Percentiles rank a stretch among this genome's conserved stretches.
Conservation (phyloP, 371 early-diverging fungal genomes). For the Phascolomyces articulosus region DNA sequence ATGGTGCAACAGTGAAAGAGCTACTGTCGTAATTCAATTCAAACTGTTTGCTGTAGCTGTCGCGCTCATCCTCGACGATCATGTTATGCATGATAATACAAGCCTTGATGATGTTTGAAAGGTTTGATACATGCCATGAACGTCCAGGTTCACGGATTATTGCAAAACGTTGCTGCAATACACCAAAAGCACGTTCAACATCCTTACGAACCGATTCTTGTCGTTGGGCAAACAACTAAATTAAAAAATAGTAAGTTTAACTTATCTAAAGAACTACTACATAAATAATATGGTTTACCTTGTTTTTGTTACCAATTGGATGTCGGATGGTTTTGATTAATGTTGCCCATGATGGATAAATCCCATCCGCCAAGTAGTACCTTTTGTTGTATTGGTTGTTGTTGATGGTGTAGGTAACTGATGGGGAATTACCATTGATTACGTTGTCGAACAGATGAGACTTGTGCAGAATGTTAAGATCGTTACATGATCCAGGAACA, state of each 20-base stretch:
- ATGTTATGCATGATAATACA: conserved; percentile 2
- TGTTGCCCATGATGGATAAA: neutral
- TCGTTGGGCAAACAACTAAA: neutral
- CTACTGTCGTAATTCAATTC: neutral
- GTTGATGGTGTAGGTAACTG: too few relatives aligned
- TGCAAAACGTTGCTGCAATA: neutral
- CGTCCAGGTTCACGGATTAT: neutral
- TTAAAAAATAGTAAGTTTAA: neutral
- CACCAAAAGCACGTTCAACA: neutral
- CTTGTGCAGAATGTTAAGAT: neutral
- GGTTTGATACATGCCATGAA: neutral
- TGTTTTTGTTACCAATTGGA: neutral
- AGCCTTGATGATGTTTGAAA: neutral
- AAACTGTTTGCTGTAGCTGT: neutral
- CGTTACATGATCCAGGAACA: neutral
- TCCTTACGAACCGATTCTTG: neutral
- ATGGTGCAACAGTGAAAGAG: neutral
- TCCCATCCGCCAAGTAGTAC: neutral
- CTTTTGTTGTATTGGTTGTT: too few relatives aligned
- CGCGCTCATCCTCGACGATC: neutral
- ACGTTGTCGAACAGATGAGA: neutral
- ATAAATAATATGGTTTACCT: neutral
- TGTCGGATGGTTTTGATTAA: neutral
- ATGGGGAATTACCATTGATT: neutral
- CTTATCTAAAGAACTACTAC: neutral